A percentile compares a stretch with the other conserved stretches of the same genome.
Evolutionary conservation across 371 early-diverging fungal genomes (phyloP).

Genomic region (Catenaria anguillulae): DNA sequence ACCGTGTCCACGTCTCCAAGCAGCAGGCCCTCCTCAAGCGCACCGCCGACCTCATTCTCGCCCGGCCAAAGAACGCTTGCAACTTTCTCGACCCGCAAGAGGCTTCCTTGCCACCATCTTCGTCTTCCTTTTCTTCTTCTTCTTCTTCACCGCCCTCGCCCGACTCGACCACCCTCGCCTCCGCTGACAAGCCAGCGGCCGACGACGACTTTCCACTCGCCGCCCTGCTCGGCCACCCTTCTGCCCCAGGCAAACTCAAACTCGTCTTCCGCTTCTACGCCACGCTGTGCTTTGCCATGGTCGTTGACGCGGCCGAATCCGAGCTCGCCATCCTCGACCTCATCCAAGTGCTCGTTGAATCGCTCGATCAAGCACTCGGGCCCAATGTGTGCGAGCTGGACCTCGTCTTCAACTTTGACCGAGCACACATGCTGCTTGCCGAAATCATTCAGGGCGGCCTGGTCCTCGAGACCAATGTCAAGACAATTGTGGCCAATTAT

Average conservation of each 20-base stretch:
- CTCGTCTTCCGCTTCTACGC: slow-evolving; percentile 84
- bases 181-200: too few species aligned
- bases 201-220: slow-evolving; percentile 30
- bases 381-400: slow-evolving; percentile 94
- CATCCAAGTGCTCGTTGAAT: slow-evolving; percentile 92
- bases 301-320: slow-evolving; percentile 84
- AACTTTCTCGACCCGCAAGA: not conserved
- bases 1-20: slow-evolving; percentile 50
- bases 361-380: slow-evolving; percentile 68
- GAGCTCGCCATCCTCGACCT: slow-evolving; percentile 88
- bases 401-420: slow-evolving; percentile 37
- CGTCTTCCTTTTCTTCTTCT: too few species aligned
- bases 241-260: slow-evolving; percentile 45
- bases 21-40: not conserved
- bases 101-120: too few species aligned
- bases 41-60: not conserved
- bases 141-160: too few species aligned
- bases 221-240: slow-evolving; percentile 49
- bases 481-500: too few species aligned
- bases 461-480: too few species aligned
- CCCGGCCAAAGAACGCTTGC: not conserved
- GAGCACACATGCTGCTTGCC: slow-evolving; percentile 59
- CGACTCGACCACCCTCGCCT: too few species aligned
- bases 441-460: slow-evolving; percentile 52
- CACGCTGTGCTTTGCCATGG: slow-evolving; percentile 92